Base-by-base conservation (phyloP, 306 rosid genomes). In the Vicia sativa region DNA sequence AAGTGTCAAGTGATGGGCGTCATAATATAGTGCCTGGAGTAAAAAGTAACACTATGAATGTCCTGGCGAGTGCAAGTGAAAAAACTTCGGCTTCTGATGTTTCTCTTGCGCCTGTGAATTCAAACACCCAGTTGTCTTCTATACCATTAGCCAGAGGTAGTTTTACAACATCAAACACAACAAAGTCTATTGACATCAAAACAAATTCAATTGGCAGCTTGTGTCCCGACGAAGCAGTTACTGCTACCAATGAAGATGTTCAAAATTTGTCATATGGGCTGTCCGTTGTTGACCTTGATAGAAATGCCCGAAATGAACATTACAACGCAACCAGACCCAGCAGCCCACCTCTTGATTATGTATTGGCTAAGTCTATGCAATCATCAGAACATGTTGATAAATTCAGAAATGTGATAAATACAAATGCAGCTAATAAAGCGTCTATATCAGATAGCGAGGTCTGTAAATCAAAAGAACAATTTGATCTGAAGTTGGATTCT, bases 201-300 rank as follows among this genome's bases (percentile, higher is more conserved):
- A 26, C 69, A n/a, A 26, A 14, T 43, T 65, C 71, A 46, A 16
- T 0, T 41, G 68, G 70, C 71, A 70, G 71, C 75, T 66, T 79
- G 55, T 26, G 45, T 78, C 78, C 62, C 58, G 87, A 76, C 29
- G 87, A 77, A 67, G 78, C 66, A 29, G 35, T 62, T 42, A 48
- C 60, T 66, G 64, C 69, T 70, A 61, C 81, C 57, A 77, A 80
- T 69, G 88, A 74, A 63, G 81, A 41, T 71, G 65, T 70, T 68
- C 82, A 80, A 46, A 80, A 74, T 62, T 65, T 84, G 59, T 84
- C 90, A 69, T 62, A 79, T 55, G 84, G 84, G 70, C 16, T 87
- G 45, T 79, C 88, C 15, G 81, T 79, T 35, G 14, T 77, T 70
- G 39, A 78, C 79, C 80, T 71, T 37, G 81, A 77, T 73, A 73